phyloP scores from a whole-genome alignment of 768 basidiomycete genomes.

The Filobasidium wieringae region DNA sequence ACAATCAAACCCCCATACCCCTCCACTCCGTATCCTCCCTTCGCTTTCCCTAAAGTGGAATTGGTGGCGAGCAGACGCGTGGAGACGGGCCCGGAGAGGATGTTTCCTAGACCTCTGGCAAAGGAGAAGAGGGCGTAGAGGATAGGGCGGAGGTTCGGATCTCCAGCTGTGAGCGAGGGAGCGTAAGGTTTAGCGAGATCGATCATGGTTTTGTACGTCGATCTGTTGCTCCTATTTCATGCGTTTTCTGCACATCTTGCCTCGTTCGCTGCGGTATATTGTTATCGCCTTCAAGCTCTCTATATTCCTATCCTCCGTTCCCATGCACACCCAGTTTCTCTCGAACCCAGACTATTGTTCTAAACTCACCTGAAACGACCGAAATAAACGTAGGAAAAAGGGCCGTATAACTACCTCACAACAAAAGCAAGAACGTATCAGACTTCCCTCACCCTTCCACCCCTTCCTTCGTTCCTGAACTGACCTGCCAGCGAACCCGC shows the following conservation, averaged over 20 bases:
- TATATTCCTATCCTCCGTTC: too few relatives aligned
- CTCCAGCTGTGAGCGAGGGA: constrained; percentile 7
- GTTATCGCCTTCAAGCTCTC: too few relatives aligned
- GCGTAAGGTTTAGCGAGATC: too few relatives aligned
- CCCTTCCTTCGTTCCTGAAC: too few relatives aligned
- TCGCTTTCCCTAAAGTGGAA: constrained; percentile 9
- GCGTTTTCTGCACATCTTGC: too few relatives aligned
- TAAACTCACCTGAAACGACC: constrained; percentile 16
- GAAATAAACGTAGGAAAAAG: constrained; percentile 18
- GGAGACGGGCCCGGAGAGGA: constrained; percentile 18
- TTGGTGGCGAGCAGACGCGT: constrained; percentile 12
- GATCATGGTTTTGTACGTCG: too few relatives aligned
- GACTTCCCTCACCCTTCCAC: too few relatives aligned
- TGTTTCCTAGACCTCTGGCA: constrained; percentile 19
- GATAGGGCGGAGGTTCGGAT: constrained; percentile 19
- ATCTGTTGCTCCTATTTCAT: too few relatives aligned
- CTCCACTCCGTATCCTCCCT: constrained; percentile 19
- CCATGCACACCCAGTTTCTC: neutral
- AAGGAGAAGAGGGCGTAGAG: constrained; percentile 21
- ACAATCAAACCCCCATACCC: constrained; percentile 21
- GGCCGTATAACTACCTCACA: constrained; percentile 16
- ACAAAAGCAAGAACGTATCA: too few relatives aligned
- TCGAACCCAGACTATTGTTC: neutral
- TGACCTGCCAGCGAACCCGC: constrained; percentile 5
- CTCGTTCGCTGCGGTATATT: too few relatives aligned